A percentile compares a stretch with the other conserved stretches of the same genome.
Evolutionary conservation across 148 eudicot species (phyloP).

Genomic region (Fallopia convolvulus): DNA sequence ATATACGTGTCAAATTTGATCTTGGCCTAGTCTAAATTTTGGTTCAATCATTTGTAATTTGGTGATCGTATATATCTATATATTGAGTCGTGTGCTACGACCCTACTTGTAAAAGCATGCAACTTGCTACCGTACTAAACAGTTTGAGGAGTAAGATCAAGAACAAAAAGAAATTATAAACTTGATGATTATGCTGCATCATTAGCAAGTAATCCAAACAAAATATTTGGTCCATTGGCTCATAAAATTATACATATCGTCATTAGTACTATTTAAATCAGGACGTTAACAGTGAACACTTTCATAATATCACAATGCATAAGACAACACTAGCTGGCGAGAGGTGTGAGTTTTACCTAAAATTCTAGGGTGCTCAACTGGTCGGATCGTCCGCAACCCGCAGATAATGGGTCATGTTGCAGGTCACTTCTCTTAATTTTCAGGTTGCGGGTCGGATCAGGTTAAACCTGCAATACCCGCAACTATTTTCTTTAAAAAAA

Average conservation of each 20-base stretch:
- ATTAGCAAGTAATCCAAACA: background rate
- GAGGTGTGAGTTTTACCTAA: background rate
- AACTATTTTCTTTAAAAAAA: too few species aligned
- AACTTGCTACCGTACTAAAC: background rate
- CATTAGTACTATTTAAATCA: background rate
- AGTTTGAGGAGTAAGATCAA: background rate
- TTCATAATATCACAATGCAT: background rate
- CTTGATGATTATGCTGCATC: background rate
- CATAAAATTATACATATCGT: background rate
- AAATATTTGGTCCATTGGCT: background rate
- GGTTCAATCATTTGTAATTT: too few species aligned
- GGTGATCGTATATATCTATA: background rate
- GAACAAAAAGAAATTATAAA: background rate
- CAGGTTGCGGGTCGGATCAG: too few species aligned
- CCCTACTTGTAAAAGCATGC: background rate
- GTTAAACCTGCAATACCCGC: too few species aligned
- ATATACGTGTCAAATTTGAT: background rate
- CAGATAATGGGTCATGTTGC: too few species aligned
- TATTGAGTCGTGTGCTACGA: background rate
- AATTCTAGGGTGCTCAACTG: too few species aligned
- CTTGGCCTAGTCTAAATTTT: background rate
- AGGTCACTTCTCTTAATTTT: too few species aligned
- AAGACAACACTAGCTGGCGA: background rate
- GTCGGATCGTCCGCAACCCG: too few species aligned
- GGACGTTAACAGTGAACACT: background rate